Base-by-base conservation (phyloP, 2,329 filamentous ascomycete species). In the Exserohilum turcica region DNA sequence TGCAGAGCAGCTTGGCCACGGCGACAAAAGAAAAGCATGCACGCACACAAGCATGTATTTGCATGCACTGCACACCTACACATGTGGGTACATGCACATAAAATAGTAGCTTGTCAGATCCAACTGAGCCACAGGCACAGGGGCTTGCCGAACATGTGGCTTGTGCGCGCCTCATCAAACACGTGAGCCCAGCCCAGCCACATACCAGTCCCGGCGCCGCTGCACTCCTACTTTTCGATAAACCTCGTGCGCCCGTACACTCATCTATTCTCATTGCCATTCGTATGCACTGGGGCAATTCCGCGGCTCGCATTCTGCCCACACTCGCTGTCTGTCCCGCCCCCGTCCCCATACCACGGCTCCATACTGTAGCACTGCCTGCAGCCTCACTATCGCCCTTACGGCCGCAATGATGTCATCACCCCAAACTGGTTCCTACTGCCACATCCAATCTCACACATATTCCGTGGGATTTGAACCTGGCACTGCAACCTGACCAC, bases 321-420 rank as follows among this genome's bases (percentile, higher is more conserved):
- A n/a, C n/a, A n/a, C n/a, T n/a, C n/a, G n/a, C n/a, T n/a, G n/a
- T n/a, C n/a, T n/a, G n/a, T n/a, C n/a, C n/a, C n/a, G n/a, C n/a
- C n/a, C n/a, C n/a, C n/a, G n/a, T n/a, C n/a, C n/a, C n/a, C n/a
- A n/a, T n/a, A n/a, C n/a, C n/a, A n/a, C n/a, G n/a, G n/a, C n/a
- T n/a, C n/a, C n/a, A n/a, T n/a, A n/a, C n/a, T n/a, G n/a, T n/a
- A 37, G 28, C 15, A 27, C 45, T 31, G 33, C 31, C 48, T 45
- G 48, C 48, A 48, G 24, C 31, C 28, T 50, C 50, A 29, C 49
- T 50, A 42, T 50, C 35, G 45, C 51, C 45, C 36, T 39, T 50
- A 33, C 48, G 47, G 33, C 27, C 36, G 45, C 19, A 54, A 68
- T 68, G 66, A 68, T 68, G 66, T 68, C 66, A 68, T 59, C 59